phyloP scores from a whole-genome alignment of 352 stramenopile genomes.

The Pelagophyceae sp. region DNA sequence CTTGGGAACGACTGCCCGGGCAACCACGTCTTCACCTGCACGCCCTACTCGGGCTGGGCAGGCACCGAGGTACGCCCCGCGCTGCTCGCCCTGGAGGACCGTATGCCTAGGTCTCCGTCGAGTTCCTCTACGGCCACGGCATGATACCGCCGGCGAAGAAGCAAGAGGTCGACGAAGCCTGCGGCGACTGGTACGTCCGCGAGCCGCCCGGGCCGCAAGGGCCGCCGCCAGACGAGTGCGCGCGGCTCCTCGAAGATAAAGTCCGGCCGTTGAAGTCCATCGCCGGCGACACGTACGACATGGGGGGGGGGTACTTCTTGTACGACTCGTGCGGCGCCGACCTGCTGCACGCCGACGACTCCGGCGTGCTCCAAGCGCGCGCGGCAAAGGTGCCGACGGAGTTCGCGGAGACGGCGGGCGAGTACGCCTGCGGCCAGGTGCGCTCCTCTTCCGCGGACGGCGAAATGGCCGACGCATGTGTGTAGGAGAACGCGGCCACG shows the following conservation, averaged over 20 bases:
- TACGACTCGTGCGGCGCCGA: constrained; percentile 18
- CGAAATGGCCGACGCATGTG: no score
- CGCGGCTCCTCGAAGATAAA: constrained; percentile 5
- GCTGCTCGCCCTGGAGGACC: no score
- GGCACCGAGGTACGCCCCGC: no score
- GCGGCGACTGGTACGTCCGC: constrained; percentile 15
- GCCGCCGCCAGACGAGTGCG: constrained; percentile 4
- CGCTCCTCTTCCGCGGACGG: no score
- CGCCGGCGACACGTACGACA: constrained; percentile 22
- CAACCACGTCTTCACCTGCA: constrained; percentile 23
- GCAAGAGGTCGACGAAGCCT: not conserved
- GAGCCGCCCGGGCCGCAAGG: not conserved
- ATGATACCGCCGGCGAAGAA: constrained; percentile 4
- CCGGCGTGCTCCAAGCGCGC: not conserved
- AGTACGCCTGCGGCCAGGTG: constrained; percentile 22
- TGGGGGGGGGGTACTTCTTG: constrained; percentile 22
- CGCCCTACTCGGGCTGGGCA: constrained; percentile 17
- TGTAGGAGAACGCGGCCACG: constrained; percentile 9
- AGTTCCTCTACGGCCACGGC: constrained; percentile 21
- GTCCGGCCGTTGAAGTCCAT: constrained; percentile 10
- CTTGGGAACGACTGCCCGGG: constrained; percentile 21
- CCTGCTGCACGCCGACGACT: not conserved
- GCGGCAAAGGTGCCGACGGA: not conserved
- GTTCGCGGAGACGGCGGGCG: not conserved
- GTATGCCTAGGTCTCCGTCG: constrained; percentile 10